Evolutionary conservation across 306 rosid species (phyloP), one percentile per base, ranked within the genome.

Genomic region (Cicer chorassanicum): DNA sequence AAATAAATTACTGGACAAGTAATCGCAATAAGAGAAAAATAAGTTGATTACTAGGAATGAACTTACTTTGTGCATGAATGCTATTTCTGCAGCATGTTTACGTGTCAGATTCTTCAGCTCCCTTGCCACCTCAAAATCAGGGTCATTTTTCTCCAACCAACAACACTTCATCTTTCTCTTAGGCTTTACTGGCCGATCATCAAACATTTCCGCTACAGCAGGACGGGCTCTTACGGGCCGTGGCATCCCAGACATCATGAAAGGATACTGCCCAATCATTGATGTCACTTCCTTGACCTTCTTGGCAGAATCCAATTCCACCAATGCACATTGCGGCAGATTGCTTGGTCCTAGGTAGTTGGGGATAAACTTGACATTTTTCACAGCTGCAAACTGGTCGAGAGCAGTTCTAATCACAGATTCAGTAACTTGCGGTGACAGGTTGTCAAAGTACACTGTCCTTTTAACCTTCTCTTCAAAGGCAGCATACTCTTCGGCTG

Each of bases 211-310:
- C 8, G 12, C 76, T 65, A 54, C 78, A 7, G 92, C 89, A 60
- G 43, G 84, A 49, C 59, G 74, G 6, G 91, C 93, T 81, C 91
- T 88, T 64, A 86, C 91, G 0, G 96, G 97, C 48, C 98, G 85
- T 21, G 96, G 98, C 93, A 88, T 87, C 80, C 98, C 98, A 40
- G 87, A 75, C 76, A 93, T 87, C 98, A 93, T 91, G 84, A 93
- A 93, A 13, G 89, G 89, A 74, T 67, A 77, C 15, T 84, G 80
- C 0, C 54, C 6, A 14, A 81, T 15, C 83, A 73, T 78, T 1
- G 82, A 59, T 56, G 82, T 18, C 44, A 93, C 78, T 18, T 83
- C 86, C 63, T 48, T 24, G 11, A 74, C 97, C 85, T 90, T 83
- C 80, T 82, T 82, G 5, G 46, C 6, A 36, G 88, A 85, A 38